These are phyloP conservation scores for Pyrenula massariospora DNA, from an alignment of 495 filamentous ascomycete species.

Conservation along the genomic window DNA sequence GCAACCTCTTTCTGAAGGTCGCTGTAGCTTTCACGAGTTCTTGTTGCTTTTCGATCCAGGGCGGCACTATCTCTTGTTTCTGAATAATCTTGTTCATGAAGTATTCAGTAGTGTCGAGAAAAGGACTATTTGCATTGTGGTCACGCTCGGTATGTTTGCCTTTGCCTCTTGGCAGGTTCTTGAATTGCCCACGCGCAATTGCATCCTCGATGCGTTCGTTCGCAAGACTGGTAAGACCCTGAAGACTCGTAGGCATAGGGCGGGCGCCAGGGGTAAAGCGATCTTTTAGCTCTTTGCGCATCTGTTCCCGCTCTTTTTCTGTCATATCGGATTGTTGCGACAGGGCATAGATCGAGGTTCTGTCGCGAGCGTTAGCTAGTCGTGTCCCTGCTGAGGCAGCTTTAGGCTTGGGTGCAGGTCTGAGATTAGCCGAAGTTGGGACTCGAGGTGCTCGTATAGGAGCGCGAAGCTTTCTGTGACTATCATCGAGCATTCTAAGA, in stretches of 20 bases:
- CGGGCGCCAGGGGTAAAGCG: slow-evolving; percentile 64
- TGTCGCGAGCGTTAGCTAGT: slow-evolving; percentile 69
- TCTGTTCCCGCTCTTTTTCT: slow-evolving; percentile 56
- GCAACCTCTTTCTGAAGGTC: slow-evolving; percentile 60
- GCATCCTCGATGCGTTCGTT: slow-evolving; percentile 94
- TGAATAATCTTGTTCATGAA: slow-evolving; percentile 99
- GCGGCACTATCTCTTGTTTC: slow-evolving; percentile 58
- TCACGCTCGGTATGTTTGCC: slow-evolving; percentile 58
- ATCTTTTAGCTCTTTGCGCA: slow-evolving; percentile 63
- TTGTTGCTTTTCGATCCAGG: slow-evolving; percentile 92
- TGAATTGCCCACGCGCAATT: slow-evolving; percentile 83
- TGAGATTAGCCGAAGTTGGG: slow-evolving; percentile 43
- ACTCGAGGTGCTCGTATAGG: slow-evolving; percentile 39
- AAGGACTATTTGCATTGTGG: slow-evolving; percentile 73
- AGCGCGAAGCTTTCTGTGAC: slow-evolving; percentile 57
- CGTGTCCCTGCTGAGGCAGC: slow-evolving; percentile 38
- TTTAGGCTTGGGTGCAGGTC: slow-evolving; percentile 27
- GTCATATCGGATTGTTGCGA: slow-evolving; percentile 46
- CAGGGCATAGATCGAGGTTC: slow-evolving; percentile 57
- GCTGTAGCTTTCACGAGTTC: slow-evolving; percentile 60
- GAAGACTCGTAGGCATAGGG: slow-evolving; percentile 63
- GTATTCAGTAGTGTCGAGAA: slow-evolving; percentile 93
- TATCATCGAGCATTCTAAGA: slow-evolving; percentile 80
- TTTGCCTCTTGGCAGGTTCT: slow-evolving; percentile 73
- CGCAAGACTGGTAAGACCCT: slow-evolving; percentile 71